Base-by-base conservation (phyloP, 352 stramenopile species). In the Albugo candida region DNA sequence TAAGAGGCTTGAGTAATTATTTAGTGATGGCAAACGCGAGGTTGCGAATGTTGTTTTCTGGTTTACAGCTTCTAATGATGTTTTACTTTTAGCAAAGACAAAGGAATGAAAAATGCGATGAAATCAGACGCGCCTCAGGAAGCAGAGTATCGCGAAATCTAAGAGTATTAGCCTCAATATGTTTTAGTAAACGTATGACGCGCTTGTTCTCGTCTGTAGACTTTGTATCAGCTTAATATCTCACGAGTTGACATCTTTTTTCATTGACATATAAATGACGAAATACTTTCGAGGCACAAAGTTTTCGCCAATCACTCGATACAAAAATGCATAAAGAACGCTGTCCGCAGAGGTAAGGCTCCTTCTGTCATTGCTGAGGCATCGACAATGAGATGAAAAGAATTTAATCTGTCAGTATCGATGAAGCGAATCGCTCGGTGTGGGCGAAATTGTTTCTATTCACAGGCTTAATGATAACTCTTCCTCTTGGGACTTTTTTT, bases 1-100 rank as follows among this genome's bases (percentile, higher is more conserved):
- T 91, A 21, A 74, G 77, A 46, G 77, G 77, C 38, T 54, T 91
- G 39, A 91, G 77, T 54, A 91, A 91, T 69, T 91, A 91, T 58
- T 55, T 91, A 36, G 66, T 91, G 55, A 62, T 91, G 61, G 77
- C 77, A 45, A 91, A 91, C 55, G 83, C 77, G 36, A 87, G 65
- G 68, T 81, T n/a, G 54, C 60, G 53, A 13, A 27, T 34, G n/a
- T 31, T 16, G 43, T 39, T 17, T 16, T 35, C 13, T 13, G 38
- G 14, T 18, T 40, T 17, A 11, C 17, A 31, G 27, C 1, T 6
- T 41, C 35, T 31, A 12, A 11, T 24, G 20, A 36, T 40, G n/a
- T 12, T 10, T 24, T 24, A 16, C 45, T 39, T n/a, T 16, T 21
- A 81, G 77, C 60, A 91, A 91, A 67, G 77, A 91, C 58, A 77